Conservation (phyloP, 305 asterid species). For the Rubia occidens region DNA sequence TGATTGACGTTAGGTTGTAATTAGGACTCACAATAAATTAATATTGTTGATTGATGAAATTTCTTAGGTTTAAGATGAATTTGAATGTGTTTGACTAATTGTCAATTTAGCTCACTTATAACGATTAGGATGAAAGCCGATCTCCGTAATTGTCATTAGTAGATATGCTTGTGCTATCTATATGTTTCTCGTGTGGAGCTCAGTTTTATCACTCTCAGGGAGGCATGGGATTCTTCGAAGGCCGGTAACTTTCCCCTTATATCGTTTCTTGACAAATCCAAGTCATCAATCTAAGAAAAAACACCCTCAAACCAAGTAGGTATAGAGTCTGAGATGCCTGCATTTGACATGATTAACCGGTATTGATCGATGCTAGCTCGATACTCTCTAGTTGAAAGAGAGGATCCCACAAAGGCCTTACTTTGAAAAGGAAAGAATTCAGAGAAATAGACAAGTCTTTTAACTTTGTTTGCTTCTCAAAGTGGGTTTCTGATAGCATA, state of each 20-base stretch:
- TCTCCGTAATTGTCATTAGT: too few species aligned
- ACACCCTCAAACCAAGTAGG: conserved; percentile 4
- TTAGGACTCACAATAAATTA: too few species aligned
- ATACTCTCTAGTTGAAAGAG: neutral
- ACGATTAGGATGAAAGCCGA: too few species aligned
- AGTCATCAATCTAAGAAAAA: neutral
- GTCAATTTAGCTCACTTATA: too few species aligned
- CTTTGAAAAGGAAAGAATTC: neutral
- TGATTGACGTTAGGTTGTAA: too few species aligned
- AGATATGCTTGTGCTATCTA: too few species aligned
- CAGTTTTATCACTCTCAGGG: conserved; percentile 2
- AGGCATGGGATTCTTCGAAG: neutral
- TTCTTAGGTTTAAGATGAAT: too few species aligned
- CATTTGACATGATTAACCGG: neutral
- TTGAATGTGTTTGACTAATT: too few species aligned
- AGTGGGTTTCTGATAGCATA: neutral
- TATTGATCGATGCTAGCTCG: neutral
- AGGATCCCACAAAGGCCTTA: conserved; percentile 1
- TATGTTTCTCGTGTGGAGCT: neutral
- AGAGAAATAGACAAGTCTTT: neutral
- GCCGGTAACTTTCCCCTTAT: neutral
- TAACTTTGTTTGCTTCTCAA: conserved; percentile 1
- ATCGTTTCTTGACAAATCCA: neutral
- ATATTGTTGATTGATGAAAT: too few species aligned
- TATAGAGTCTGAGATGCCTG: neutral